A percentile compares a stretch with the other conserved stretches of the same genome.
phyloP scores from a whole-genome alignment of 192 early-diverging fungal genomes.

The Backusella parvicylindrica region DNA sequence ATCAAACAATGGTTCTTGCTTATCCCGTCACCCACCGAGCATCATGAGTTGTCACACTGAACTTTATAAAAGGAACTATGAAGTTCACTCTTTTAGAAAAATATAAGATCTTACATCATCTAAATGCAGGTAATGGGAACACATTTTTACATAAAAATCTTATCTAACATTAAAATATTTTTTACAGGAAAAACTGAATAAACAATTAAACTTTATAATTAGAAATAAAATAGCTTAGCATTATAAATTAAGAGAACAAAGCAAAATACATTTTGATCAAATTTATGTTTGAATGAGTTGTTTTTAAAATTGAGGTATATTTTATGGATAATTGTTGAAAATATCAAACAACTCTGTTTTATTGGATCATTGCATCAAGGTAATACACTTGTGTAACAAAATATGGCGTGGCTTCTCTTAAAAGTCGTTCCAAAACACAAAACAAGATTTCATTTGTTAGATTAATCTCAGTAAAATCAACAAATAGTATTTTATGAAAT shows the following conservation, averaged over 20 bases:
- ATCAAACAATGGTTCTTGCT: slow-evolving; percentile 5
- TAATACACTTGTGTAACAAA: neutral
- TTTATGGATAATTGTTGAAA: neutral
- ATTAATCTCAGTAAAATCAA: slow-evolving; percentile 2
- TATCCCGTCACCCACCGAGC: slow-evolving; percentile 3
- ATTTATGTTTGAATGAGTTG: neutral
- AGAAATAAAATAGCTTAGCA: neutral
- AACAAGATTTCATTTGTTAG: neutral
- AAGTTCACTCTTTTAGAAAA: neutral
- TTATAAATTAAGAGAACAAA: neutral
- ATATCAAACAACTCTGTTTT: neutral
- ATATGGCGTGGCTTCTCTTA: neutral
- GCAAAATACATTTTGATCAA: neutral
- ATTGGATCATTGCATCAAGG: slow-evolving; percentile 3
- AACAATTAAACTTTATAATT: neutral
- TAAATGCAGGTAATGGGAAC: neutral
- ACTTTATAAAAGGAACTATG: neutral
- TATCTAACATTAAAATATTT: neutral
- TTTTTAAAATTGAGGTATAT: neutral
- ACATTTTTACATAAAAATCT: slow-evolving; percentile 2
- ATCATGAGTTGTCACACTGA: slow-evolving; percentile 1
- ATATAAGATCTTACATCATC: slow-evolving; percentile 5
- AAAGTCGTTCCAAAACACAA: neutral
- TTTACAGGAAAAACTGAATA: neutral
- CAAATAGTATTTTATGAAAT: neutral